Conservation (phyloP, 228 moss, liverwort and hornwort species). For the Sphagnum magellanicum region DNA sequence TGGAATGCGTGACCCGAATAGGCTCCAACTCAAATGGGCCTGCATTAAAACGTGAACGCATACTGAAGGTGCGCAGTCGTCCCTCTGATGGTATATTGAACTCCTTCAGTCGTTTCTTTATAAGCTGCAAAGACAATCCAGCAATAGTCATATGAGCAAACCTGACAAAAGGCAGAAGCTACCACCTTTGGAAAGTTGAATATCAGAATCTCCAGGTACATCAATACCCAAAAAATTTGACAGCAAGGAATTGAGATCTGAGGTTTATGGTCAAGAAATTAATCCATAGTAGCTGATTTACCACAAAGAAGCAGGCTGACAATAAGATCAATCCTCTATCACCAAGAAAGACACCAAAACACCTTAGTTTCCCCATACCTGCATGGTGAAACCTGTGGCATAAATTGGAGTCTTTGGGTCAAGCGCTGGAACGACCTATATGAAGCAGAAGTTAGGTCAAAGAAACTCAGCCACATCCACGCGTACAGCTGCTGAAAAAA, state of each 20-base stretch:
- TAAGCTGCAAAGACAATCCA: slow-evolving; percentile 33
- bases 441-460: no score
- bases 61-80: slow-evolving; percentile 72
- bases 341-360: background rate
- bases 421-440: slow-evolving; percentile 85
- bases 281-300: no score
- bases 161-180: no score
- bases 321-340: background rate
- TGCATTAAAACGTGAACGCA: slow-evolving; percentile 73
- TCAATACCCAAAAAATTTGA: no score
- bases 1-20: slow-evolving; percentile 92
- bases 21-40: slow-evolving; percentile 98
- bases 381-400: slow-evolving; percentile 98
- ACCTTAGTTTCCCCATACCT: slow-evolving; percentile 32
- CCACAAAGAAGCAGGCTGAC: no score
- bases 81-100: slow-evolving; percentile 75
- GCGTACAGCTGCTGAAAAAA: no score
- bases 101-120: slow-evolving; percentile 88
- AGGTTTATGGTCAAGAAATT: no score
- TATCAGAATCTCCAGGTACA: no score
- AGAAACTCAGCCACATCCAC: background rate
- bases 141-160: background rate
- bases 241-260: no score
- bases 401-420: slow-evolving; percentile 94
- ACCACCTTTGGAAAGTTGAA: no score